These are phyloP conservation scores for Hirsutella rhossiliensis DNA, from an alignment of 2,329 filamentous ascomycete species.

Conservation along the genomic window DNA sequence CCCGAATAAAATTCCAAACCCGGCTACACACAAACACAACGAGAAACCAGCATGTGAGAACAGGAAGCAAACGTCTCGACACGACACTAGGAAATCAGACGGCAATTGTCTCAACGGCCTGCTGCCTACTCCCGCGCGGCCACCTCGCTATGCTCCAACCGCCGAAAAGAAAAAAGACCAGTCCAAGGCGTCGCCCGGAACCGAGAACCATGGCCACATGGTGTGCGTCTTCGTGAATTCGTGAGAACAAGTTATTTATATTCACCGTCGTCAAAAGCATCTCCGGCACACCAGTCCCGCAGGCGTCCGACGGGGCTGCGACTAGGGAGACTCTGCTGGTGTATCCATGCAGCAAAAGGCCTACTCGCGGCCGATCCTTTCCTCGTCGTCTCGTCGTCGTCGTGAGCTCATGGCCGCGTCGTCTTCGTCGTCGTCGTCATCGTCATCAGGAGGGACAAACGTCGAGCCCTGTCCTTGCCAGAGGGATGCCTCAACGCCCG, in stretches of 20 bases:
- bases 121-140: no score
- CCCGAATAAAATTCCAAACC: no score
- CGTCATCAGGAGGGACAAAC: constrained; percentile 4
- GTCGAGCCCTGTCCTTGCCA: not conserved
- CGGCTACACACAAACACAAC: no score
- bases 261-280: constrained; percentile 7
- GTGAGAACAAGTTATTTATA: not conserved
- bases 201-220: not conserved
- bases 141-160: no score
- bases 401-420: not conserved
- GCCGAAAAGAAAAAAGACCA: no score
- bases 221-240: not conserved
- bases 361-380: constrained; percentile 1
- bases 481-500: constrained; percentile 43
- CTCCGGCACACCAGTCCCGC: not conserved
- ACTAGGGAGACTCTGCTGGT: not conserved
- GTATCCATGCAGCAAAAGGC: not conserved
- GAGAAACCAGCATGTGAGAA: no score
- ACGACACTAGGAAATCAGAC: no score
- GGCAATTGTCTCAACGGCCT: no score
- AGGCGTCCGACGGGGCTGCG: not conserved
- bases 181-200: not conserved
- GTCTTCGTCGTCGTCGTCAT: not conserved
- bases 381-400: constrained; percentile 1
- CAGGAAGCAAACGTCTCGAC: no score